Base-by-base conservation (phyloP, 2,329 filamentous ascomycete genomes). In the Colletotrichum spinosum region DNA sequence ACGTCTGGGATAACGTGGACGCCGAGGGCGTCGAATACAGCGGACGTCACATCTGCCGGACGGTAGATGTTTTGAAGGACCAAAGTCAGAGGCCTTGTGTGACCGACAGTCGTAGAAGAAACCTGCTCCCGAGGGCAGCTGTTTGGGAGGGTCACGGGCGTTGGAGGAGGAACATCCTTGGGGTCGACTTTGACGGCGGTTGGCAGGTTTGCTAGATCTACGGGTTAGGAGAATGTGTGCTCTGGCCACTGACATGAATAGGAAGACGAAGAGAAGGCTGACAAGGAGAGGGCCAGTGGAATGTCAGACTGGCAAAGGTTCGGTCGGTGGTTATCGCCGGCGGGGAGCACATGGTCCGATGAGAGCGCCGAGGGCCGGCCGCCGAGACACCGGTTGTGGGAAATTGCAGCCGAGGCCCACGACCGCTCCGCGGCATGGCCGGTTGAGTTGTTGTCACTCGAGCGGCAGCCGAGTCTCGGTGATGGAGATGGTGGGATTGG, bases 11-110 rank as follows among this genome's bases (percentile, higher is more conserved):
- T 82, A 69, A 90, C 77, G 70, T 88, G 81, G 38, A 88, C 78
- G 5, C 87, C 86, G 42, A 90, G 80, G 10, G 87, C 86, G 65
- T 84, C 80, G 58, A 90, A 84, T 66, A 88, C 83, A 45, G 79
- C 71, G 46, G 83, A 73, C 35, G 72, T 75, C 63, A 87, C 76
- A 59, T 86, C 84, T 25, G 76, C 73, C 3, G 86, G 83, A 44
- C 88, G 83, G 57, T 86, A 81, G 35, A 88, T 83, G 38, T 76
- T 77, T 71, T 87, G 84, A 39, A 90, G 78, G 46, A 88, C 73
- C 52, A 78, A 73, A 15, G 85, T 79, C 55, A 90, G 72, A 33
- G 82, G 80, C 45, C 74, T 69, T 4, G 76, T 65, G 34, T 71
- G 62, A 41, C 75, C 70, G 34, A 44, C 37, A 37, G 68, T 35